Percentiles rank a stretch among this genome's conserved stretches.
phyloP scores from a whole-genome alignment of 345 rosid species.

The Eucalyptus cloeziana region DNA sequence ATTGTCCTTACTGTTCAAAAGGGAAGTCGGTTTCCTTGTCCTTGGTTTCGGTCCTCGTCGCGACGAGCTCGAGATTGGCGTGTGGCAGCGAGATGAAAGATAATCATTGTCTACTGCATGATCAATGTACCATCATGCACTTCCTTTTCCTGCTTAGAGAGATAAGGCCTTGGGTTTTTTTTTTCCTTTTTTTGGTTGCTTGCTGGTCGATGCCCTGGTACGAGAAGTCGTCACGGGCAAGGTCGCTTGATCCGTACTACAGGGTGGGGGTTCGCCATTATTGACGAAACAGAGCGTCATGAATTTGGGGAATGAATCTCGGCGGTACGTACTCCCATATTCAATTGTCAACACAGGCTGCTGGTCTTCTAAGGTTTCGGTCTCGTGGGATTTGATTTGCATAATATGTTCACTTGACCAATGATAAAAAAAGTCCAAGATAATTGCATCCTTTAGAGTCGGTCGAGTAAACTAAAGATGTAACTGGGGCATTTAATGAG shows the following conservation, averaged over 20 bases:
- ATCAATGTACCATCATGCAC: background rate
- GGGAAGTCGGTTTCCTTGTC: background rate
- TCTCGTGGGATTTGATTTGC: background rate
- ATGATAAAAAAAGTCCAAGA: background rate
- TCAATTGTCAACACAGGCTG: background rate
- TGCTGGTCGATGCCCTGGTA: background rate
- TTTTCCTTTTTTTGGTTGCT: background rate
- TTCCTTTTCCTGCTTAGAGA: background rate
- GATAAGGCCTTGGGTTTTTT: background rate
- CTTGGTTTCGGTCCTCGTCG: background rate
- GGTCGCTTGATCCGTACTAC: background rate
- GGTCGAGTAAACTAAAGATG: background rate
- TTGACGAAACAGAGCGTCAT: background rate
- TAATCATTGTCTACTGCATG: background rate
- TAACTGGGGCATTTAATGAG: background rate
- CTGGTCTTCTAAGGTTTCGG: background rate
- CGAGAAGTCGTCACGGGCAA: background rate
- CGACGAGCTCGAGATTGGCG: background rate
- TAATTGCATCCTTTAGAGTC: background rate
- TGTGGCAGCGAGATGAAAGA: background rate
- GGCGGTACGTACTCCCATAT: background rate
- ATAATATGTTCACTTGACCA: background rate
- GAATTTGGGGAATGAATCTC: background rate
- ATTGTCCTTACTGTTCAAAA: background rate
- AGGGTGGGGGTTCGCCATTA: background rate